Conservation (phyloP, 495 filamentous ascomycete genomes). For the Staphylotrichum longicolle region DNA sequence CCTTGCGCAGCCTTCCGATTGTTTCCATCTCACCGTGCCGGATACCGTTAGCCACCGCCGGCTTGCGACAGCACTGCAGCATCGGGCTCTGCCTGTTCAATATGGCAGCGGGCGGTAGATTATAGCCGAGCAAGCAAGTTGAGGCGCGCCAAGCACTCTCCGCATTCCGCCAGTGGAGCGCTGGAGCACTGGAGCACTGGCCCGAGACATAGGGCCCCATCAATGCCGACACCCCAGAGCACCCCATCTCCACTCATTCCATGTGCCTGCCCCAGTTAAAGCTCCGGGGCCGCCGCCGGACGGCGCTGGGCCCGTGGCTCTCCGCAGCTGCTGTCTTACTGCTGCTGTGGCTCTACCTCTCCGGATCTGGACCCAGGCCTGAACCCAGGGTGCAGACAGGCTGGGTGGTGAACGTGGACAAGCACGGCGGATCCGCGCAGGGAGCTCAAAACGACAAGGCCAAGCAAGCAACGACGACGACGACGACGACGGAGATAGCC, state of each 20-base stretch:
- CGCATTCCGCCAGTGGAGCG: background rate
- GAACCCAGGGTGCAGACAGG: background rate
- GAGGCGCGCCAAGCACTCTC: background rate
- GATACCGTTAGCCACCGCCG: constrained; percentile 10
- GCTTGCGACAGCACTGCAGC: background rate
- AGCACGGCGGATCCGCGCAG: background rate
- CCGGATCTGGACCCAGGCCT: background rate
- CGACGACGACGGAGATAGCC: background rate
- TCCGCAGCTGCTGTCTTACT: constrained; percentile 9
- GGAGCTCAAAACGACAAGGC: background rate
- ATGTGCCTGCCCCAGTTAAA: constrained; percentile 9
- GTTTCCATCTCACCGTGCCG: background rate
- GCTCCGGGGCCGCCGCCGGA: background rate
- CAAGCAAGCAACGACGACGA: no score
- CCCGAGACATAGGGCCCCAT: background rate
- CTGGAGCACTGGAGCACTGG: background rate
- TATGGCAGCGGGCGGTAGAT: constrained; percentile 5
- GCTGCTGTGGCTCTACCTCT: constrained; percentile 16
- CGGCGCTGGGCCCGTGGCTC: constrained; percentile 2
- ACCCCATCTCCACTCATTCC: background rate
- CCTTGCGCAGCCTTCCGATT: background rate
- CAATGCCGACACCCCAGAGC: no score
- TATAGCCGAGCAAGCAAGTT: constrained; percentile 2
- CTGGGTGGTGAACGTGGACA: background rate
- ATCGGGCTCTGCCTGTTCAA: background rate